Evolutionary conservation across 441 rosid species (phyloP), one percentile per base, ranked within the genome.

Genomic region (Adansonia grandidieri): DNA sequence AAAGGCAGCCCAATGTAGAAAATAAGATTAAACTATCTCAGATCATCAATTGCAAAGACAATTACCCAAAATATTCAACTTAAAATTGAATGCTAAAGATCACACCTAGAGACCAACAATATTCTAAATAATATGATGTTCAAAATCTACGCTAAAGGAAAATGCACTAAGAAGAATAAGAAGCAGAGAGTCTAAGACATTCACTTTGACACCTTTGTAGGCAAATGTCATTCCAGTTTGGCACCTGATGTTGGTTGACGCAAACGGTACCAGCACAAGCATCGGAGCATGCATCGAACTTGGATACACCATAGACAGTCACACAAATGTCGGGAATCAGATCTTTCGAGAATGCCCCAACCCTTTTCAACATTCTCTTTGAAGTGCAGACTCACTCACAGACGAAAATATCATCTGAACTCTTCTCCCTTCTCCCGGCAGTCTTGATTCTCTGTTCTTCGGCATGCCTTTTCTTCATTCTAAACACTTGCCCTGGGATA

Each of bases 351-450:
- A 89, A 89, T 5, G 93, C 86, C 13, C 90, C 91, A 4, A 89
- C 91, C 82, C 85, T 89, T 22, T 89, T 89, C 44, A 88, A 61
- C 91, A 89, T 89, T 83, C 93, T 82, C 86, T 89, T 89, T 0
- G 90, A 89, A 60, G 89, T 88, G 80, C 91, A 89, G n/a, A 89
- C 93, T 83, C 90, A 84, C 74, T 89, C 91, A 9, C 93, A 88
- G 8, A 89, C 89, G 78, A 89, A 89, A 67, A 87, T 87, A 11
- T 86, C 93, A 45, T 89, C 89, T 0, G 91, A 88, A 62, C 83
- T 85, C 69, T 84, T 89, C 83, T 89, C 91, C 75, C 91, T 87
- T 45, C 90, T 89, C 66, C 89, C 63, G n/a, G 87, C 88, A 47
- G 83, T 84, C 81, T 89, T 89, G 53, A 85, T 83, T 73, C 88